phyloP scores from a whole-genome alignment of 2,329 filamentous ascomycete genomes.

The Sphaerulina musiva region DNA sequence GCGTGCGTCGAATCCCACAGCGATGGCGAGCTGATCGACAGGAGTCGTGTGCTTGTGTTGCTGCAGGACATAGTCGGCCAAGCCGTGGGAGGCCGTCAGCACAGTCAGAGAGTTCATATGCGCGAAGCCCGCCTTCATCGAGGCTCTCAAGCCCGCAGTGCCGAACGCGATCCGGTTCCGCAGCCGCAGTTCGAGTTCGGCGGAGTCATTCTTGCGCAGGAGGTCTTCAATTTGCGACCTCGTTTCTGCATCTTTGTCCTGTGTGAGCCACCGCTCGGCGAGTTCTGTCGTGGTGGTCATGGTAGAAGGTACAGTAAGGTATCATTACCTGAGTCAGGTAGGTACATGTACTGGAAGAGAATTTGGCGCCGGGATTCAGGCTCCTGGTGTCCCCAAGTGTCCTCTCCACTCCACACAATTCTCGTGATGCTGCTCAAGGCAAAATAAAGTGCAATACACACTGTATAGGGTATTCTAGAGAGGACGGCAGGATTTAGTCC shows the following conservation, averaged over 20 bases:
- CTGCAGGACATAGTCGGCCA: slow-evolving; percentile 53
- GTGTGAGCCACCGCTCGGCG: slow-evolving; percentile 52
- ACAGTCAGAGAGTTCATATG: slow-evolving; percentile 36
- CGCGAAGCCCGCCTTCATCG: slow-evolving; percentile 60
- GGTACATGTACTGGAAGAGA: too few species aligned
- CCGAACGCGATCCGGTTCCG: slow-evolving; percentile 55
- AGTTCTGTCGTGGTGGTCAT: slow-evolving; percentile 29
- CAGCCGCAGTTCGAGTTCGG: slow-evolving; percentile 49
- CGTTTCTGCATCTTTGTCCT: slow-evolving; percentile 51
- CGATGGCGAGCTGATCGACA: slow-evolving; percentile 44
- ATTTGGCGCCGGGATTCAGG: too few species aligned
- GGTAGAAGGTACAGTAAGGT: background rate
- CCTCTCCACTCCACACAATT: too few species aligned
- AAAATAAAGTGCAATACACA: too few species aligned
- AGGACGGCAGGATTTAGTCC: background rate
- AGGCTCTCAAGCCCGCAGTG: slow-evolving; percentile 56
- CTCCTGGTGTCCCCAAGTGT: too few species aligned
- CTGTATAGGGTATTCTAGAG: too few species aligned
- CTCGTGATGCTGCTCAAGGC: too few species aligned
- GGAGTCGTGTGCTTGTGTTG: slow-evolving; percentile 27
- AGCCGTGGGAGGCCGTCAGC: slow-evolving; percentile 55
- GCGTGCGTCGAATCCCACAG: slow-evolving; percentile 58
- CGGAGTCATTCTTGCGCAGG: slow-evolving; percentile 38
- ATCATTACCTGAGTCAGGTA: too few species aligned
- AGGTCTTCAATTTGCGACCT: slow-evolving; percentile 50